A percentile compares a stretch with the other conserved stretches of the same genome.
Conservation (phyloP, 441 rosid species). For the Pelargonium cotyledonis region DNA sequence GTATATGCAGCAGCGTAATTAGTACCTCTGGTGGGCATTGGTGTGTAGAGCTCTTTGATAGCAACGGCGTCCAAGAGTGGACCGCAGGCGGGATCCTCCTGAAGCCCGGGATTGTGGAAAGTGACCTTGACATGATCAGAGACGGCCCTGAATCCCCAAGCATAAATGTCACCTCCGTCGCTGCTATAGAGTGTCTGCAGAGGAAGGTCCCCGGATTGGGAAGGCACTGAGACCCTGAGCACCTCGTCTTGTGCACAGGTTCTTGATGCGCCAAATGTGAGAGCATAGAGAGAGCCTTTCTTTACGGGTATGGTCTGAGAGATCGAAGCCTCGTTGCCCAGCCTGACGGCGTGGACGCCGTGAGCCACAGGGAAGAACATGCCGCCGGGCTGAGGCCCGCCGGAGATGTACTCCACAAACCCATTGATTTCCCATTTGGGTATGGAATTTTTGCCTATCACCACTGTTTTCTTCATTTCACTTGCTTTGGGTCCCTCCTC, state of each 20-base stretch:
- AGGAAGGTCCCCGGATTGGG: slow-evolving; percentile 71
- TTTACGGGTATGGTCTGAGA: slow-evolving; percentile 63
- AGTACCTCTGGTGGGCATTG: slow-evolving; percentile 29
- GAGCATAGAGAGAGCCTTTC: slow-evolving; percentile 62
- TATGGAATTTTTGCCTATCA: slow-evolving; percentile 46
- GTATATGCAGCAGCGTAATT: too few relatives aligned
- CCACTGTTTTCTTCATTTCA: slow-evolving; percentile 55
- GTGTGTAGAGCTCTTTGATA: slow-evolving; percentile 44
- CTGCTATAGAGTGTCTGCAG: slow-evolving; percentile 64
- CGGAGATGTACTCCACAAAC: slow-evolving; percentile 75
- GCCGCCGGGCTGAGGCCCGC: slow-evolving; percentile 97
- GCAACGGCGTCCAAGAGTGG: slow-evolving; percentile 63
- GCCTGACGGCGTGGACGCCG: slow-evolving; percentile 87
- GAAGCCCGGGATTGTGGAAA: slow-evolving; percentile 55
- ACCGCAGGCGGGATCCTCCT: too few relatives aligned
- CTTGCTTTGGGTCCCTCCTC: slow-evolving; percentile 58
- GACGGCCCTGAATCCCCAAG: slow-evolving; percentile 46
- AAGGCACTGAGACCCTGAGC: slow-evolving; percentile 61
- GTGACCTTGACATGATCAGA: slow-evolving; percentile 37
- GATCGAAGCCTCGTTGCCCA: slow-evolving; percentile 85
- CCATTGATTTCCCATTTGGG: slow-evolving; percentile 86
- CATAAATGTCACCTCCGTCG: slow-evolving; percentile 54
- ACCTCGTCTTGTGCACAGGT: slow-evolving; percentile 96
- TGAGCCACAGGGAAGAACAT: slow-evolving; percentile 81
- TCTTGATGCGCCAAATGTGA: slow-evolving; percentile 90